Percentiles rank a stretch among this genome's conserved stretches.
Evolutionary conservation across 768 basidiomycete species (phyloP).

Genomic region (Leccinellum albellum): DNA sequence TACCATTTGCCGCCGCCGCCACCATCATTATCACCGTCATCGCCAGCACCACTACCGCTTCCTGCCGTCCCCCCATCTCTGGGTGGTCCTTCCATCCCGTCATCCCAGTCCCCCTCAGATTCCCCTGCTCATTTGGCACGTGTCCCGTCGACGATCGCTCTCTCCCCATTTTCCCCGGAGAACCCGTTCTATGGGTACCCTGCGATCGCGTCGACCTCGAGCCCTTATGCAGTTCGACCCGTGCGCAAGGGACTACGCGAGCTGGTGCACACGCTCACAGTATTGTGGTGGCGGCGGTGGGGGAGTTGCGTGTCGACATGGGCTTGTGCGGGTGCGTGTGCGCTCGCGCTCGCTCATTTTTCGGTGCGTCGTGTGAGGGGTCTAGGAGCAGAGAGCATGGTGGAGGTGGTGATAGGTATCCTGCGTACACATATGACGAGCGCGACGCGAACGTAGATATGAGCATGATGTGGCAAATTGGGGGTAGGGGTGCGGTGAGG

Average conservation of each 20-base stretch:
- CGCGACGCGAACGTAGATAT: neutral
- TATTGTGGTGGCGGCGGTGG: constrained; percentile 70
- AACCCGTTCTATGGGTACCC: constrained; percentile 82
- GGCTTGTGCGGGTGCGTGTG: constrained; percentile 28
- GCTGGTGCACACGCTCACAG: constrained; percentile 55
- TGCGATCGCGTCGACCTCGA: constrained; percentile 29
- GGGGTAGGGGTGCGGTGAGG: neutral
- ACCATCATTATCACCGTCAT: neutral
- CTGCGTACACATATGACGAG: neutral
- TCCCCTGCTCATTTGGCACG: neutral
- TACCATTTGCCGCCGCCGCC: constrained; percentile 6
- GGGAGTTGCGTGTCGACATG: constrained; percentile 28
- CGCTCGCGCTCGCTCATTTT: constrained; percentile 20
- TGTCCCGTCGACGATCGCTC: constrained; percentile 9
- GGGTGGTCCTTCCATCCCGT: neutral
- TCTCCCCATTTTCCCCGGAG: constrained; percentile 54
- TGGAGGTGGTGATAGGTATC: neutral
- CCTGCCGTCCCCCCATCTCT: neutral
- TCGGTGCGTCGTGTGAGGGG: neutral
- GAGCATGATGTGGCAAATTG: neutral
- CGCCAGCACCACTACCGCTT: neutral
- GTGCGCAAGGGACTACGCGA: constrained; percentile 70
- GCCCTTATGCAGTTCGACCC: constrained; percentile 45
- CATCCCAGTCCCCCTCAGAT: neutral
- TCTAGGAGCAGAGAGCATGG: neutral